A percentile compares a stretch with the other conserved stretches of the same genome.
Conservation (phyloP, 108 stramenopile genomes). For the Bacterosira constricta region DNA sequence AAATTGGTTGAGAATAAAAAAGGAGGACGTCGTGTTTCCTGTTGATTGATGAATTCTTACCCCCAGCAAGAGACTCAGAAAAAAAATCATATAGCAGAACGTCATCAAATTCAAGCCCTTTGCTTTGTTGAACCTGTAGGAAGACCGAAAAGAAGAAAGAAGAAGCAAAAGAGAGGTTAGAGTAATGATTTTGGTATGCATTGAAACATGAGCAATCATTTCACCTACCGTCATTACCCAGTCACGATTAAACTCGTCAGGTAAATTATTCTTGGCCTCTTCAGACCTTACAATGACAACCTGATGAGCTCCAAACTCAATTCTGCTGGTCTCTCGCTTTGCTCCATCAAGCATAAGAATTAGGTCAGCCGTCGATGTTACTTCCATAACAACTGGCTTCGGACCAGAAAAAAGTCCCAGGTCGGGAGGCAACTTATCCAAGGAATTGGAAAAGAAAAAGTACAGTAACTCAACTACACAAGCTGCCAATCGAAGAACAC, state of each 20-base stretch:
- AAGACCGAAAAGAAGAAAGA: neutral
- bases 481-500: slow-evolving; percentile 49
- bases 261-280: slow-evolving; percentile 43
- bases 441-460: slow-evolving; percentile 25
- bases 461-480: slow-evolving; percentile 49
- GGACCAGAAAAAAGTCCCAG: slow-evolving; percentile 32
- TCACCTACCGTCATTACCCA: slow-evolving; percentile 52
- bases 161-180: neutral
- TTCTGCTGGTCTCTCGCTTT: slow-evolving; percentile 40
- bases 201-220: neutral
- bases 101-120: slow-evolving; percentile 54
- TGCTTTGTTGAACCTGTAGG: neutral
- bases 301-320: slow-evolving; percentile 58
- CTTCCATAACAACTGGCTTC: slow-evolving; percentile 39
- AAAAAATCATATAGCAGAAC: slow-evolving; percentile 53
- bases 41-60: neutral
- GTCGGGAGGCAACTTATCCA: slow-evolving; percentile 45
- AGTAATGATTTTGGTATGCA: neutral
- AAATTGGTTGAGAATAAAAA: no score
- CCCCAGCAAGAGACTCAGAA: slow-evolving; percentile 28
- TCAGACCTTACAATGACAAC: slow-evolving; percentile 52
- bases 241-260: slow-evolving; percentile 49
- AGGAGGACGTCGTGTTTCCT: no score
- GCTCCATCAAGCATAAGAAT: slow-evolving; percentile 52
- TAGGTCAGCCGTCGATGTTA: slow-evolving; percentile 30